phyloP scores from a whole-genome alignment of 2,329 filamentous ascomycete species.

The Fusarium tuaranense region DNA sequence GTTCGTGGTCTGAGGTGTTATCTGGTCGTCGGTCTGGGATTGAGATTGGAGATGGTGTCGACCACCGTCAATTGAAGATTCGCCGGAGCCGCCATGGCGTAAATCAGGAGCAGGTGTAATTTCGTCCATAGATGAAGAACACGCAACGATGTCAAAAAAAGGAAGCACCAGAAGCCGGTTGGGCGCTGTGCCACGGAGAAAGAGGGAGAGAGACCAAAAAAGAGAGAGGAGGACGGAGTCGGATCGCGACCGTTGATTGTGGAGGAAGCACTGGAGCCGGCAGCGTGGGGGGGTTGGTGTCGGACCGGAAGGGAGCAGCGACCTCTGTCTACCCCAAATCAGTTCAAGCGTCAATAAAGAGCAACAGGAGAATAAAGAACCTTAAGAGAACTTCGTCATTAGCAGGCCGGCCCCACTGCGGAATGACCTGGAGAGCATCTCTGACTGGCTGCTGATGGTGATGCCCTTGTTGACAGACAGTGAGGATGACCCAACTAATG shows the following conservation, averaged over 20 bases:
- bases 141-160: neutral
- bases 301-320: conserved; percentile 2
- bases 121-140: conserved; percentile 45
- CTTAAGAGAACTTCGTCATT: conserved; percentile 36
- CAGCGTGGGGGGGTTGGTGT: conserved; percentile 18
- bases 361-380: conserved; percentile 30
- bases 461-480: conserved; percentile 16
- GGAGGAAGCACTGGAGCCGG: conserved; percentile 27
- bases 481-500: neutral
- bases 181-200: conserved; percentile 4
- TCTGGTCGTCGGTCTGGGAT: conserved; percentile 14
- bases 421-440: conserved; percentile 27
- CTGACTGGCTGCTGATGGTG: conserved; percentile 35
- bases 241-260: conserved; percentile 25
- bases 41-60: conserved; percentile 16
- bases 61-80: conserved; percentile 23
- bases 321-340: conserved; percentile 10
- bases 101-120: conserved; percentile 40
- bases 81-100: conserved; percentile 35
- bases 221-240: conserved; percentile 10
- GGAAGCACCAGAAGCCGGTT: conserved; percentile 9
- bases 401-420: conserved; percentile 23
- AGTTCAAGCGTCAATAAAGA: conserved; percentile 20
- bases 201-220: conserved; percentile 4
- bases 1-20: conserved; percentile 13